Evolutionary conservation across 306 rosid species (phyloP), one percentile per base, ranked within the genome.

Genomic region (Hippophae gyantsensis): DNA sequence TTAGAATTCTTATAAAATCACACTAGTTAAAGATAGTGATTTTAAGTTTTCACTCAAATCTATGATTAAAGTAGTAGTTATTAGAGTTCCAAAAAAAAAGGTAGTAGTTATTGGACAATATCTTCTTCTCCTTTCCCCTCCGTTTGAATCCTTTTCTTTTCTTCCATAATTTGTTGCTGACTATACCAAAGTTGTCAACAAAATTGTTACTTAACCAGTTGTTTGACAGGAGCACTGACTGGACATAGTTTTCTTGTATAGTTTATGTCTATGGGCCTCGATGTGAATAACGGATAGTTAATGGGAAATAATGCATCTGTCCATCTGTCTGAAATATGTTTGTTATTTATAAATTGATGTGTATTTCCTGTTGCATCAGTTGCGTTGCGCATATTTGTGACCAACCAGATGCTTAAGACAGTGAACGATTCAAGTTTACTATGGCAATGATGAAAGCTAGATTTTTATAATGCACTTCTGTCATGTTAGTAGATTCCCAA

Each of bases 401-500:
- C 38, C 3, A 32, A 32, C 38, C 38, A 2, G 38, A 32, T 32
- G 38, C 38, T 32, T 32, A 32, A 32, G 38, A 32, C 38, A 32
- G 38, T 32, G 38, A 32, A 32, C 38, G 5, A 32, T 32, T 32
- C 38, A 32, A 10, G 43, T 48, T 68, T 11, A 53, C 38, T 45
- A n/a, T 11, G 61, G 56, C 8, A 53, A 13, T 26, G 6, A 57
- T 52, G 56, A 56, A 71, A 57, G 54, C 50, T 18, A 57, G 67
- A 41, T 46, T 41, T 13, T 47, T 66, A 48, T 58, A 7, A 48
- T 60, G 43, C 45, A 13, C 27, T 47, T 45, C 43, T 57, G 32
- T 40, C 13, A 49, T 52, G 53, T n/a, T 64, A 60, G 70, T 84
- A 93, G 99, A 86, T 58, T 74, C 85, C 80, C 88, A 74, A 58